Evolutionary conservation across 1,284 basidiomycete genomes (phyloP).

Genomic region (Naganishia sp.): DNA sequence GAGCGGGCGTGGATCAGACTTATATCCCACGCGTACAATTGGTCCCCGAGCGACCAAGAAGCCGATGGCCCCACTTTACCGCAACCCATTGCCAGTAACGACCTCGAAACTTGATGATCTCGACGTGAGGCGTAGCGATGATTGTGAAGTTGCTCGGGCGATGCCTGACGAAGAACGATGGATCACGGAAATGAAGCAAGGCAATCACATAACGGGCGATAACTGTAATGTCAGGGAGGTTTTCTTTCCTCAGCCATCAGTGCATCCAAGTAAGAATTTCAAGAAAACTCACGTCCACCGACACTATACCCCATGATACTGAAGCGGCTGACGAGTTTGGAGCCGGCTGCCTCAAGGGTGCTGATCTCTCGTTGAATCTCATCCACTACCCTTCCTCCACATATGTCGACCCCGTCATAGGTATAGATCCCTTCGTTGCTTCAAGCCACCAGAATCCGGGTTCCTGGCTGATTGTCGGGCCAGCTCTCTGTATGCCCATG

Average conservation of each 20-base stretch:
- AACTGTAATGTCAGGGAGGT: conserved; percentile 36
- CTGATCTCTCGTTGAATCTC: conserved; percentile 45
- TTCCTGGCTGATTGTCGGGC: conserved; percentile 29
- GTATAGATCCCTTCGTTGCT: conserved; percentile 48
- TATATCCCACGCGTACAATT: conserved; percentile 72
- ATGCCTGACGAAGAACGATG: conserved; percentile 48
- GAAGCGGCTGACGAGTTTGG: conserved; percentile 40
- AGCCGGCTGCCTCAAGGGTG: conserved; percentile 40
- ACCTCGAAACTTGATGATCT: conserved; percentile 25
- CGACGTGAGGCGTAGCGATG: conserved; percentile 45
- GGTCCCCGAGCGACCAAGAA: conserved; percentile 78
- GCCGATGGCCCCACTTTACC: conserved; percentile 37
- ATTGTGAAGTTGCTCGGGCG: conserved; percentile 46
- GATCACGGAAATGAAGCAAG: conserved; percentile 44
- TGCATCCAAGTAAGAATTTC: background rate
- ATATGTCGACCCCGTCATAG: conserved; percentile 52
- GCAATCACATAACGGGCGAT: conserved; percentile 51
- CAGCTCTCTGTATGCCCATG: background rate
- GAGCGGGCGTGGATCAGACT: conserved; percentile 70
- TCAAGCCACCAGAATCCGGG: conserved; percentile 47
- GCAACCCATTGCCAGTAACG: conserved; percentile 31
- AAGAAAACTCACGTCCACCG: conserved; percentile 46
- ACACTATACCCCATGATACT: conserved; percentile 52
- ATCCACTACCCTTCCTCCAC: conserved; percentile 49
- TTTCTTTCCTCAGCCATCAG: background rate